Evolutionary conservation across 2,329 filamentous ascomycete genomes (phyloP).

Genomic region (Fusarium sp.): DNA sequence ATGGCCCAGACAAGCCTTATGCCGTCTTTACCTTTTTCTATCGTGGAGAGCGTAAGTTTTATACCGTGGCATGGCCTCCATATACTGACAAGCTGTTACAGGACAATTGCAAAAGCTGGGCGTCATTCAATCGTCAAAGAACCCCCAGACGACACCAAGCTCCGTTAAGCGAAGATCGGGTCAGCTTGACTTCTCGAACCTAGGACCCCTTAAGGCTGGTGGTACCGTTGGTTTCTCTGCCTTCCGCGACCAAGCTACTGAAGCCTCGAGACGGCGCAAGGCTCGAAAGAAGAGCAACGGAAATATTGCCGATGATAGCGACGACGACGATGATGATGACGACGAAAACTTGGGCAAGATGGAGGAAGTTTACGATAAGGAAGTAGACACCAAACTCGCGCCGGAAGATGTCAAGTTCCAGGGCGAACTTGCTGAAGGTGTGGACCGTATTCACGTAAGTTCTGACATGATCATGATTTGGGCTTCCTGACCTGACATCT

Average conservation of each 20-base stretch:
- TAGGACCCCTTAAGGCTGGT: conserved; percentile 86
- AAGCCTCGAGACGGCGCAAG: conserved; percentile 67
- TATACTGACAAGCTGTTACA: conserved; percentile 55
- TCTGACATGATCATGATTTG: background rate
- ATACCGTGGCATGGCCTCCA: background rate
- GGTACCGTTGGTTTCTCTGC: conserved; percentile 91
- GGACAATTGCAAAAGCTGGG: conserved; percentile 98
- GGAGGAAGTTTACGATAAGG: conserved; percentile 72
- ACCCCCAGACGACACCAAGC: conserved; percentile 69
- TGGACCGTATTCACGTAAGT: conserved; percentile 83
- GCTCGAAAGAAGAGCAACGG: conserved; percentile 73
- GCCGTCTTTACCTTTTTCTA: conserved; percentile 99
- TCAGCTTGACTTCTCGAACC: conserved; percentile 84
- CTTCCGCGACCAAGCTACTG: conserved; percentile 78
- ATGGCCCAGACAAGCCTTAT: conserved; percentile 95
- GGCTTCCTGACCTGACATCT: conserved; percentile 21
- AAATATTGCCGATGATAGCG: conserved; percentile 78
- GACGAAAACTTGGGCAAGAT: conserved; percentile 72
- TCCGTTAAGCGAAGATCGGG: conserved; percentile 82
- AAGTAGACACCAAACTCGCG: conserved; percentile 68
- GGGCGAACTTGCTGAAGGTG: conserved; percentile 82
- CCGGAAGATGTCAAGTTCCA: conserved; percentile 79
- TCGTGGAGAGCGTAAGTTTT: conserved; percentile 86
- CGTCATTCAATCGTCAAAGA: conserved; percentile 77
- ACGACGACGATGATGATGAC: conserved; percentile 77